phyloP scores from a whole-genome alignment of 371 early-diverging fungal species.

The Cokeromyces recurvatus region DNA sequence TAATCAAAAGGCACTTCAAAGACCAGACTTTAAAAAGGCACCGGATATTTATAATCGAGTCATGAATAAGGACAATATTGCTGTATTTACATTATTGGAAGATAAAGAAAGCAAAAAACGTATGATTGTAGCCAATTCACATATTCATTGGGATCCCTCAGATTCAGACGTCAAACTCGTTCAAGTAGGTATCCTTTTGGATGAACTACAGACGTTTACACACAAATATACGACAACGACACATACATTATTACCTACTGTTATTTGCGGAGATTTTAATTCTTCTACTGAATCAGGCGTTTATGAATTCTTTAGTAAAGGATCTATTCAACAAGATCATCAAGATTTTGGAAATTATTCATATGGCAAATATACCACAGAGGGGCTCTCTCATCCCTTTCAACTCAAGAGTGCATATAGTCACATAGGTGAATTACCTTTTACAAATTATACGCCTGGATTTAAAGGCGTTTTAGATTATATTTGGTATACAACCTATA shows the following conservation, averaged over 20 bases:
- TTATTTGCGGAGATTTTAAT: constrained; percentile 98
- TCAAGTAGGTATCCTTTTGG: constrained; percentile 94
- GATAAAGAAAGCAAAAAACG: constrained; percentile 66
- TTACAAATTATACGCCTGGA: constrained; percentile 94
- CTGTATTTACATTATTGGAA: constrained; percentile 83
- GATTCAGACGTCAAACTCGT: constrained; percentile 98
- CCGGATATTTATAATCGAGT: constrained; percentile 94
- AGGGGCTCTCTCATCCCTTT: constrained; percentile 79
- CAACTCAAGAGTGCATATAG: constrained; percentile 82
- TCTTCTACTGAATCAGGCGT: constrained; percentile 91
- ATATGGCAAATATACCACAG: constrained; percentile 85
- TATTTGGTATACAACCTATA: constrained; percentile 87
- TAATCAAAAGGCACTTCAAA: constrained; percentile 85
- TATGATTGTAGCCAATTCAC: constrained; percentile 89
- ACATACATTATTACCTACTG: constrained; percentile 39
- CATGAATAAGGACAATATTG: constrained; percentile 97
- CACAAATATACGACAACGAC: constrained; percentile 31
- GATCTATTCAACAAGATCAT: constrained; percentile 72
- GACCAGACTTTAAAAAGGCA: constrained; percentile 84
- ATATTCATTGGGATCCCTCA: constrained; percentile 91
- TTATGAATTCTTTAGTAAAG: constrained; percentile 80
- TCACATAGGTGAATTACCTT: constrained; percentile 70
- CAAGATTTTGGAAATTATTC: constrained; percentile 75
- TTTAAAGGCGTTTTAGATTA: constrained; percentile 97
- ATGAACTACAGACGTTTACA: constrained; percentile 70